Conservation (phyloP, 179 eudicot genomes). For the Pouteria campechiana region DNA sequence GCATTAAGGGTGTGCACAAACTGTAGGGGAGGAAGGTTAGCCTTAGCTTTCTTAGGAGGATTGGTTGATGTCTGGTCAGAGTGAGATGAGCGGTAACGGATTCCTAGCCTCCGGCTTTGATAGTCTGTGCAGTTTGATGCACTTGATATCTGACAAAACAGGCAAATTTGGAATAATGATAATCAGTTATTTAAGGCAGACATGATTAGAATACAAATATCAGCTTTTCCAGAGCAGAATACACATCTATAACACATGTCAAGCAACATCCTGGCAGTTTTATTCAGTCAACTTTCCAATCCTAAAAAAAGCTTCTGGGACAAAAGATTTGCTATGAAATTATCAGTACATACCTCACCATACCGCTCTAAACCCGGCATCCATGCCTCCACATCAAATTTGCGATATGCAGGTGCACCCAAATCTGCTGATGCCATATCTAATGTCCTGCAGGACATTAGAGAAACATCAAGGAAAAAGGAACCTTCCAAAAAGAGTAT, state of each 20-base stretch:
- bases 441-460: constrained; percentile 49
- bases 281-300: too few species aligned
- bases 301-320: too few species aligned
- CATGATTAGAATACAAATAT: too few species aligned
- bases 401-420: constrained; percentile 93
- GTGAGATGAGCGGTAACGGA: constrained; percentile 68
- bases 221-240: too few species aligned
- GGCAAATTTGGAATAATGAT: too few species aligned
- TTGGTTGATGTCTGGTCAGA: constrained; percentile 12
- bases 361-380: constrained; percentile 92
- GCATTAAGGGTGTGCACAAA: constrained; percentile 90
- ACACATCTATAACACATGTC: too few species aligned
- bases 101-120: constrained; percentile 80
- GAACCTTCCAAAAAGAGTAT: neutral
- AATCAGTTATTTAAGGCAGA: too few species aligned
- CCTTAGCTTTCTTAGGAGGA: constrained; percentile 44
- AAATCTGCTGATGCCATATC: constrained; percentile 87
- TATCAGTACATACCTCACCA: constrained; percentile 56
- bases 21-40: constrained; percentile 34
- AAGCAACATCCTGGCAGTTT: too few species aligned
- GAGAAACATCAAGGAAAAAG: neutral
- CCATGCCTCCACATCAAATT: constrained; percentile 96
- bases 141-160: constrained; percentile 60
- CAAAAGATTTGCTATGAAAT: too few species aligned
- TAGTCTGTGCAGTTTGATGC: constrained; percentile 95